Percentiles rank a stretch among this genome's conserved stretches.
Evolutionary conservation across 2,329 filamentous ascomycete species (phyloP).

Genomic region (Intubia oerlemansii): DNA sequence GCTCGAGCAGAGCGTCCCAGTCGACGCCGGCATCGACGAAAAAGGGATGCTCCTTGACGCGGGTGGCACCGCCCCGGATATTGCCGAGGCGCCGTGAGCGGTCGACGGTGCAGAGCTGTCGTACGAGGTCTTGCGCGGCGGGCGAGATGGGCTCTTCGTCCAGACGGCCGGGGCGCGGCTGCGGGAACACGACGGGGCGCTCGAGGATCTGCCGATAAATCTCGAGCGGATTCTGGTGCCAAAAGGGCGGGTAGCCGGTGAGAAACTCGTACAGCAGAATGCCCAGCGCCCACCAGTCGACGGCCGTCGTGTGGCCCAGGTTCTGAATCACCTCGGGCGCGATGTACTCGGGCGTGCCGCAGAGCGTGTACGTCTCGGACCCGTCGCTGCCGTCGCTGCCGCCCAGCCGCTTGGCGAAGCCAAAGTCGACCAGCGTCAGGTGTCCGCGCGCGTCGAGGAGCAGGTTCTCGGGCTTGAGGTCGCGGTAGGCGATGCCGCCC

Average conservation of each 20-base stretch:
- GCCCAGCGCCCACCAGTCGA: constrained; percentile 77
- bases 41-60: constrained; percentile 58
- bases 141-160: constrained; percentile 37
- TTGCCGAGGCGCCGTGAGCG: constrained; percentile 60
- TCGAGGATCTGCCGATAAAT: constrained; percentile 77
- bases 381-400: constrained; percentile 15
- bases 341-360: constrained; percentile 67
- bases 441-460: constrained; percentile 58
- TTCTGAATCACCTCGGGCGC: constrained; percentile 72
- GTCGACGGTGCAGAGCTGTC: constrained; percentile 57
- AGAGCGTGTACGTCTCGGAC: constrained; percentile 59
- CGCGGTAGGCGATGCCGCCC: constrained; percentile 58
- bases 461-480: constrained; percentile 68
- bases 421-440: constrained; percentile 69
- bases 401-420: constrained; percentile 62
- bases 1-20: constrained; percentile 51
- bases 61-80: constrained; percentile 48
- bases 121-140: constrained; percentile 54
- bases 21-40: constrained; percentile 49
- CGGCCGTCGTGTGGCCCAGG: constrained; percentile 53
- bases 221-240: constrained; percentile 70
- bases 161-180: too few species aligned
- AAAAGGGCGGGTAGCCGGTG: constrained; percentile 70
- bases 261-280: constrained; percentile 72
- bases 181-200: constrained; percentile 54